These are phyloP conservation scores for Penicillium sclerotigenum DNA, from an alignment of 2,329 filamentous ascomycete species.

Conservation along the genomic window DNA sequence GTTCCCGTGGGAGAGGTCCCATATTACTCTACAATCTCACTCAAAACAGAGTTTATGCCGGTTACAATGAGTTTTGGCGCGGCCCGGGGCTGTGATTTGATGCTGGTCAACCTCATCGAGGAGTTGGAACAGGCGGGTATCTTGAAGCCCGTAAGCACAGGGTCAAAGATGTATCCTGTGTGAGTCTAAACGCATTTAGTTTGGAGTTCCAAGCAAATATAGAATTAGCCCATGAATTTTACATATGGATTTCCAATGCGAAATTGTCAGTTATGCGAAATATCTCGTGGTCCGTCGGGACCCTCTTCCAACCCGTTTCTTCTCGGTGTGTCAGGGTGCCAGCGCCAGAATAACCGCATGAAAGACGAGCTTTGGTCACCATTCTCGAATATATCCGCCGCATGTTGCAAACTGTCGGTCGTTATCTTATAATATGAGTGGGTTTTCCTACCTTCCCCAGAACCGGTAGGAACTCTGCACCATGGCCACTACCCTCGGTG, in stretches of 20 bases:
- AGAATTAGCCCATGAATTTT: not conserved
- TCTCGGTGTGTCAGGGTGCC: slow-evolving; percentile 25
- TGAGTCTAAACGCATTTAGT: not conserved
- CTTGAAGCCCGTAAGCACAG: slow-evolving; percentile 23
- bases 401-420: slow-evolving; percentile 27
- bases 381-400: slow-evolving; percentile 32
- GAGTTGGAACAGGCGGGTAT: slow-evolving; percentile 27
- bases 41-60: slow-evolving; percentile 32
- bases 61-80: slow-evolving; percentile 33
- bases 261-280: not conserved
- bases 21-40: slow-evolving; percentile 27
- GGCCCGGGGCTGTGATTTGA: slow-evolving; percentile 32
- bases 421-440: not conserved
- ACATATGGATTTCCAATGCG: not conserved
- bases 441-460: slow-evolving; percentile 28
- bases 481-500: slow-evolving; percentile 39
- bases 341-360: slow-evolving; percentile 34
- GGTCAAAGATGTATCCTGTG: slow-evolving; percentile 18
- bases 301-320: slow-evolving; percentile 35
- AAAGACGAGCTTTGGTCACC: slow-evolving; percentile 26
- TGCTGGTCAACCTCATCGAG: slow-evolving; percentile 30
- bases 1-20: slow-evolving; percentile 26
- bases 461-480: slow-evolving; percentile 38
- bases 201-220: not conserved
- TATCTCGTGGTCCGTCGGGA: slow-evolving; percentile 25